phyloP scores from a whole-genome alignment of 331 rosid species.

The Stylosanthes scabra region DNA sequence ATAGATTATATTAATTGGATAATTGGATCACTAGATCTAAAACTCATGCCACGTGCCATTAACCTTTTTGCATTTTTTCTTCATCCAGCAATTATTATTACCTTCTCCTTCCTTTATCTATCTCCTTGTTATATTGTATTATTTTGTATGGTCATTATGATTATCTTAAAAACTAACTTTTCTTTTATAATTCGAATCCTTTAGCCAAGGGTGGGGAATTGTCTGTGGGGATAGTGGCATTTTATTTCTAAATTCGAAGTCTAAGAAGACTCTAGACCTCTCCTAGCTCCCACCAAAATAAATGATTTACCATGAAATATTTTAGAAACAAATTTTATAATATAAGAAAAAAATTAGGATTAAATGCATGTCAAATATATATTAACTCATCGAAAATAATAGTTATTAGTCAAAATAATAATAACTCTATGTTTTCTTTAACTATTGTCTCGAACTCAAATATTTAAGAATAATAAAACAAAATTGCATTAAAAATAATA shows the following conservation, averaged over 20 bases:
- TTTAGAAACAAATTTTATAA: too few relatives aligned
- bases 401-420: too few relatives aligned
- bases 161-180: constrained; percentile 23
- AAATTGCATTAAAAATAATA: too few relatives aligned
- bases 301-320: too few relatives aligned
- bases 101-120: not conserved
- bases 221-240: constrained; percentile 22
- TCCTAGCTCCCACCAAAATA: constrained; percentile 1
- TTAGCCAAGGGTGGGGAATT: constrained; percentile 26
- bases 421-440: too few relatives aligned
- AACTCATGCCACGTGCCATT: constrained; percentile 48
- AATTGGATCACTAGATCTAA: constrained; percentile 42
- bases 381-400: too few relatives aligned
- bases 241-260: not conserved
- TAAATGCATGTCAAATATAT: too few relatives aligned
- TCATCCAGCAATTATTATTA: constrained; percentile 44
- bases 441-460: too few relatives aligned
- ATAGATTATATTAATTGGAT: constrained; percentile 31
- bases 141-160: too few relatives aligned
- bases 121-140: not conserved
- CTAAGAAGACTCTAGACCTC: constrained; percentile 6
- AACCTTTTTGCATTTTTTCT: constrained; percentile 40
- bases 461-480: too few relatives aligned
- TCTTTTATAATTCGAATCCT: not conserved
- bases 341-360: too few relatives aligned